Evolutionary conservation across 1,139 yeast species (phyloP).

Genomic region (Candida smagusa): DNA sequence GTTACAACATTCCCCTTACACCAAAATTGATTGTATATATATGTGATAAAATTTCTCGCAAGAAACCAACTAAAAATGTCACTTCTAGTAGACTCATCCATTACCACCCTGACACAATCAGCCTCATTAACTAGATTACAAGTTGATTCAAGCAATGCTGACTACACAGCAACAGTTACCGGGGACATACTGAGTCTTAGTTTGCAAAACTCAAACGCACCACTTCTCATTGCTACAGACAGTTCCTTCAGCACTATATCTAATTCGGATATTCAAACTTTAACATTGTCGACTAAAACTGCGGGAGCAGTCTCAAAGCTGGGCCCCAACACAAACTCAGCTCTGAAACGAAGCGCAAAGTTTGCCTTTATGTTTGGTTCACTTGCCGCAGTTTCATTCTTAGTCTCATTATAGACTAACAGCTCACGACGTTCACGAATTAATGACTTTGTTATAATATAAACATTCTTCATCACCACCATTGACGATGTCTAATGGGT

Average conservation of each 20-base stretch:
- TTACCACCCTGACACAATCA: constrained; percentile 7
- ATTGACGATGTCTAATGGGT: too few relatives aligned
- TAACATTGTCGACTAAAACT: constrained; percentile 7
- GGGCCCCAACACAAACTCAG: background rate
- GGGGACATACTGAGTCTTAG: background rate
- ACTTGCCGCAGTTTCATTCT: constrained; percentile 8
- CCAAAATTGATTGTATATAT: constrained; percentile 1
- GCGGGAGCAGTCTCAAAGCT: background rate
- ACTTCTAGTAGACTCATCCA: constrained; percentile 10
- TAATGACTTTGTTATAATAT: too few relatives aligned
- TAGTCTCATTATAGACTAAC: constrained; percentile 9
- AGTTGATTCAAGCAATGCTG: constrained; percentile 4
- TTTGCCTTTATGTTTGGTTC: constrained; percentile 7
- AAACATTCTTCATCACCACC: too few relatives aligned
- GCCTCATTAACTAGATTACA: constrained; percentile 11
- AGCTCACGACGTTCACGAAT: too few relatives aligned
- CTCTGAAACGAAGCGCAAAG: constrained; percentile 2
- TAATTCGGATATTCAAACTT: constrained; percentile 9
- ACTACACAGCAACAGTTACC: background rate
- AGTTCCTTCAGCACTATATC: constrained; percentile 1
- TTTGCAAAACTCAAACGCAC: background rate
- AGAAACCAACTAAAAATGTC: constrained; percentile 8
- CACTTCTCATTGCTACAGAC: constrained; percentile 5
- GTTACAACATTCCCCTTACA: constrained; percentile 1
- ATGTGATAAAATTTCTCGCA: background rate